Percentiles rank a stretch among this genome's conserved stretches.
Conservation (phyloP, 1,284 basidiomycete species). For the Pseudozyma sp. region DNA sequence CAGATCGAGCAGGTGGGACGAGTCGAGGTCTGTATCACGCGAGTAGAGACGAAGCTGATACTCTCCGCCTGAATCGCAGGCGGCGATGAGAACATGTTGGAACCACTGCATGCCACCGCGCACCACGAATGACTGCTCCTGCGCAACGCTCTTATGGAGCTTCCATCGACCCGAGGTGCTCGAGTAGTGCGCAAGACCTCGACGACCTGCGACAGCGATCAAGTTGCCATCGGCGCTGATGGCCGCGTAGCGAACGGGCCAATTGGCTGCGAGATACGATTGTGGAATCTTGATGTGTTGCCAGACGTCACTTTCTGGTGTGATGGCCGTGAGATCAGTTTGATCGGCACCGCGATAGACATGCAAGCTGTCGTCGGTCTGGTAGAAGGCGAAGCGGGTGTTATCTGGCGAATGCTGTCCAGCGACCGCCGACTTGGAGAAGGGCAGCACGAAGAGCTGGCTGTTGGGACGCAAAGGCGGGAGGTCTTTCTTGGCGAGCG, state of each 20-base stretch:
- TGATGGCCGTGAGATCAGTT: slow-evolving; percentile 97
- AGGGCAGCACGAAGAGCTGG: slow-evolving; percentile 73
- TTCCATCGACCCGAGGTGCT: slow-evolving; percentile 96
- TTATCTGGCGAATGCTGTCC: slow-evolving; percentile 93
- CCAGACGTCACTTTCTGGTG: slow-evolving; percentile 92
- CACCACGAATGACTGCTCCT: slow-evolving; percentile 89
- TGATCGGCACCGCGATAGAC: slow-evolving; percentile 98
- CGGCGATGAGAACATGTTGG: slow-evolving; percentile 91
- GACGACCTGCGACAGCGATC: slow-evolving; percentile 90
- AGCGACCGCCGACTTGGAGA: slow-evolving; percentile 93
- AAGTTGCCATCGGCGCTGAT: slow-evolving; percentile 90
- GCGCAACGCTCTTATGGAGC: slow-evolving; percentile 81
- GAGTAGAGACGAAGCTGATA: slow-evolving; percentile 85
- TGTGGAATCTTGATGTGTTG: slow-evolving; percentile 79
- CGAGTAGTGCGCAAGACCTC: slow-evolving; percentile 93
- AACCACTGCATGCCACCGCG: slow-evolving; percentile 96
- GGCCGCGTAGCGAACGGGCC: slow-evolving; percentile 93
- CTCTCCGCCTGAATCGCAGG: slow-evolving; percentile 72
- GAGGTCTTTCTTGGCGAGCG: slow-evolving; percentile 21
- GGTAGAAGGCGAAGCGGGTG: slow-evolving; percentile 91
- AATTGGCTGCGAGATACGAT: slow-evolving; percentile 87
- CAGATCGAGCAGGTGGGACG: slow-evolving; percentile 84
- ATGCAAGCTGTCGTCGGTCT: slow-evolving; percentile 91
- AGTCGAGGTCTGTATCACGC: slow-evolving; percentile 89
- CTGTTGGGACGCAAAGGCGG: slow-evolving; percentile 27